These are phyloP conservation scores for Phytopythium helicoides DNA, from an alignment of 352 stramenopile genomes.

Conservation along the genomic window DNA sequence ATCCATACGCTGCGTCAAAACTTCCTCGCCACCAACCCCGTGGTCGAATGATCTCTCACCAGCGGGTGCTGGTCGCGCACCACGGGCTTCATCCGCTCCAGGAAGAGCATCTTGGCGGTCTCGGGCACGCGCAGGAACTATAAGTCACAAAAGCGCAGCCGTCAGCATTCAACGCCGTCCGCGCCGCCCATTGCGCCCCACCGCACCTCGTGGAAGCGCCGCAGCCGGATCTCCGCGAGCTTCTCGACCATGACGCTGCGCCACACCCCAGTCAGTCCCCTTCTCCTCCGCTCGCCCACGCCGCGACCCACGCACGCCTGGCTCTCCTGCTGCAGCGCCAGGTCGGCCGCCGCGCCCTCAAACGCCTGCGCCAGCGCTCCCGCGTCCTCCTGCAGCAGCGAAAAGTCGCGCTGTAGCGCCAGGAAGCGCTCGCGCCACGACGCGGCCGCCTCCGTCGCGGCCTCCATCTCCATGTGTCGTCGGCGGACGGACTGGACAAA, in stretches of 20 bases:
- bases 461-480: conserved; percentile 3
- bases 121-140: conserved; percentile 35
- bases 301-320: conserved; percentile 26
- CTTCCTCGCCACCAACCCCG: not conserved
- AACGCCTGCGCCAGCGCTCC: conserved; percentile 29
- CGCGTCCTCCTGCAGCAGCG: conserved; percentile 32
- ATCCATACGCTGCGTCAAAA: not conserved
- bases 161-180: not conserved
- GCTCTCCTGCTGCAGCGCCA: conserved; percentile 33
- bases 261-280: too few relatives aligned
- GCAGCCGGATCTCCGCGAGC: conserved; percentile 40
- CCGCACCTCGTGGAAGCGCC: conserved; percentile 35
- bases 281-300: too few relatives aligned
- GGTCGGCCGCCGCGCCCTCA: conserved; percentile 29
- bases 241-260: conserved; percentile 44
- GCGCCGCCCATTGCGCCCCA: conserved; percentile 1
- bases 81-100: conserved; percentile 20
- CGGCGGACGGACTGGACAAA: too few relatives aligned
- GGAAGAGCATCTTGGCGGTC: conserved; percentile 31
- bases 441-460: not conserved
- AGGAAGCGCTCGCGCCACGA: conserved; percentile 7
- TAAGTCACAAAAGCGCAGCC: conserved; percentile 1
- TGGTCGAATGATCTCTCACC: not conserved
- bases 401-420: conserved; percentile 29
- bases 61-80: conserved; percentile 23